Percentiles rank a stretch among this genome's conserved stretches.
Evolutionary conservation across 1,139 yeast species (phyloP).

Genomic region (Saccharomyces hybrid): DNA sequence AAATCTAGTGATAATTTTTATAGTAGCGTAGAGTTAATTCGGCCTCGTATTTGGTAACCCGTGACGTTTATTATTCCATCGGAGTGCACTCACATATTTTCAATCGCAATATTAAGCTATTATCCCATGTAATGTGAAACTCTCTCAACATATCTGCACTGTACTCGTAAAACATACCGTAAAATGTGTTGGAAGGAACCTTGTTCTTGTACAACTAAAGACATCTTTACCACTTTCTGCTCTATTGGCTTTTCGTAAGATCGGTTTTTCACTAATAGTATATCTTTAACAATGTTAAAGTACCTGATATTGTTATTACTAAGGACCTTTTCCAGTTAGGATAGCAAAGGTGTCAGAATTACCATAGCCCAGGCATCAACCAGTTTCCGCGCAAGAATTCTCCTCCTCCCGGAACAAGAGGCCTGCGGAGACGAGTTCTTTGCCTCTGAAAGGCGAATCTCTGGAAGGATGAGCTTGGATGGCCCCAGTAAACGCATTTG

Average conservation of each 20-base stretch:
- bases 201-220: conserved; percentile 95
- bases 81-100: neutral
- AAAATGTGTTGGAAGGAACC: conserved; percentile 99
- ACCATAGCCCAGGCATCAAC: neutral
- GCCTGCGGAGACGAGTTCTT: neutral
- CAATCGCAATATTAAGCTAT: neutral
- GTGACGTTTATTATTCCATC: neutral
- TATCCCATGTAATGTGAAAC: neutral
- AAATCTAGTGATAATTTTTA: neutral
- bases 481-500: neutral
- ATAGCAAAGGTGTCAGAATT: neutral
- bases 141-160: neutral
- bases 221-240: conserved; percentile 15
- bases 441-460: neutral
- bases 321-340: neutral
- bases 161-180: conserved; percentile 61
- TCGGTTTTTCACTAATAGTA: neutral
- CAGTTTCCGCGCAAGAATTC: neutral
- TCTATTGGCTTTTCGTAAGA: conserved; percentile 6
- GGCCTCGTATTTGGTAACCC: neutral
- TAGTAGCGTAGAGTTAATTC: neutral
- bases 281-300: neutral
- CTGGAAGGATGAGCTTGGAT: neutral
- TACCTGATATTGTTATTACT: conserved; percentile 1
- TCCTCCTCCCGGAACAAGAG: neutral